A percentile compares a stretch with the other conserved stretches of the same genome.
Conservation (phyloP, 208 protist genomes). For the Acanthamoeba healyi region DNA sequence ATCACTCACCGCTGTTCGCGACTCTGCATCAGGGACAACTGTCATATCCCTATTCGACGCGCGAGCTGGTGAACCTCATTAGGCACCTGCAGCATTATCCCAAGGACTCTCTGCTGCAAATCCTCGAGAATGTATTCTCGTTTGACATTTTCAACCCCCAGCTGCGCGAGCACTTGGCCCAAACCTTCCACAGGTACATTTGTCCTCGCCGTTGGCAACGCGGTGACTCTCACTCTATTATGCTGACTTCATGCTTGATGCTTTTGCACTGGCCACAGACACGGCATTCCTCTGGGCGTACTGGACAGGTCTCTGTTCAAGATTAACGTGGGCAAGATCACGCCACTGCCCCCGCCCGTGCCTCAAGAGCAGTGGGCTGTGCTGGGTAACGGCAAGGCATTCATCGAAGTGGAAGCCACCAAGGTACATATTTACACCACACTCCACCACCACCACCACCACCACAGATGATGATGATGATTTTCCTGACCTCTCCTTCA, state of each 20-base stretch:
- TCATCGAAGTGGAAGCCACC: constrained; percentile 11
- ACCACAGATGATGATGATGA: constrained; percentile 1
- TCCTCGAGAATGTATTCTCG: constrained; percentile 80
- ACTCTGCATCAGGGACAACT: constrained; percentile 95
- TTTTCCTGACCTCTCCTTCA: neutral
- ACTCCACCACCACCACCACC: neutral
- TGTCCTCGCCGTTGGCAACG: neutral
- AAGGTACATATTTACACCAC: no score
- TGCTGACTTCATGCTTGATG: neutral
- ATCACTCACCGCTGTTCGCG: no score
- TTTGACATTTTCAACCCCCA: constrained; percentile 77
- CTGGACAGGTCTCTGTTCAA: constrained; percentile 27
- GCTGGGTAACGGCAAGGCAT: neutral
- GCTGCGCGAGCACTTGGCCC: constrained; percentile 72
- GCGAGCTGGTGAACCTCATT: constrained; percentile 96
- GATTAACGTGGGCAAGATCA: neutral
- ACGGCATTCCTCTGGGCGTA: constrained; percentile 61
- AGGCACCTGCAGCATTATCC: constrained; percentile 94
- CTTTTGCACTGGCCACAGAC: neutral
- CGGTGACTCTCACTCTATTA: neutral
- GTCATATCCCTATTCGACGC: constrained; percentile 86
- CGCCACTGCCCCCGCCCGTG: constrained; percentile 29
- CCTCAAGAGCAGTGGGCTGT: constrained; percentile 40
- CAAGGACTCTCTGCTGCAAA: constrained; percentile 86
- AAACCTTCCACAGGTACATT: constrained; percentile 70